Percentiles rank a stretch among this genome's conserved stretches.
phyloP scores from a whole-genome alignment of 805 yeast genomes.

The Zygosaccharomyces bisporus region DNA sequence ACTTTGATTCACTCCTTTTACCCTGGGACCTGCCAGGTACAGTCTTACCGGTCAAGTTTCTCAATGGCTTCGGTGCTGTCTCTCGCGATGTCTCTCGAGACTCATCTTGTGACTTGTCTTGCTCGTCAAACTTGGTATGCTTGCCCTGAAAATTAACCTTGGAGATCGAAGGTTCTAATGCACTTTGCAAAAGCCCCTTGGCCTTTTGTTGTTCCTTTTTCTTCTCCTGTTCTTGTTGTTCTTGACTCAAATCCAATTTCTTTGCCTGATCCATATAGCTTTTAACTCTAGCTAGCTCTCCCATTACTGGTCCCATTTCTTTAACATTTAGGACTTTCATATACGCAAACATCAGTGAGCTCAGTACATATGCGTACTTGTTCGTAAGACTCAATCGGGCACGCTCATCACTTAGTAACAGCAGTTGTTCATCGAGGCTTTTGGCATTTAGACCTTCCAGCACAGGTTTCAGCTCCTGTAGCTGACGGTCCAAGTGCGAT shows the following conservation, averaged over 20 bases:
- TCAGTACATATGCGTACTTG: slow-evolving; percentile 28
- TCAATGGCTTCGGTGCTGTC: slow-evolving; percentile 2
- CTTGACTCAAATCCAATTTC: slow-evolving; percentile 23
- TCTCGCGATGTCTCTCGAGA: neutral
- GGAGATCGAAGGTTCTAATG: slow-evolving; percentile 56
- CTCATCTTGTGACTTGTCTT: slow-evolving; percentile 15
- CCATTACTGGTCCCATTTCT: slow-evolving; percentile 49
- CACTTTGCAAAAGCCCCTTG: slow-evolving; percentile 44
- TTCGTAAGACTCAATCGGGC: slow-evolving; percentile 27
- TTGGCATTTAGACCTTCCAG: slow-evolving; percentile 23
- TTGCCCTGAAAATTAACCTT: slow-evolving; percentile 49
- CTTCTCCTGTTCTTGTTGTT: slow-evolving; percentile 29
- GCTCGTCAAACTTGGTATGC: slow-evolving; percentile 47
- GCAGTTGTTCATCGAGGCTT: slow-evolving; percentile 31
- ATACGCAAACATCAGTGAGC: slow-evolving; percentile 31
- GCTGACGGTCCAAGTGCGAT: slow-evolving; percentile 24
- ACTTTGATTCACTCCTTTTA: neutral
- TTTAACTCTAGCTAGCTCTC: slow-evolving; percentile 63
- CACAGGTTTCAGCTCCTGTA: slow-evolving; percentile 20
- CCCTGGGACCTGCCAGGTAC: slow-evolving; percentile 7
- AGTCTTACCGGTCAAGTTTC: neutral
- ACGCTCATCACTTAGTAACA: slow-evolving; percentile 21
- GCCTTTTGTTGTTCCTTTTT: slow-evolving; percentile 39
- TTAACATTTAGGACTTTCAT: slow-evolving; percentile 28
- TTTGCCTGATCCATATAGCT: slow-evolving; percentile 58